Evolutionary conservation across 441 rosid genomes (phyloP), one percentile per base, ranked within the genome.

Genomic region (Viola pubescens): DNA sequence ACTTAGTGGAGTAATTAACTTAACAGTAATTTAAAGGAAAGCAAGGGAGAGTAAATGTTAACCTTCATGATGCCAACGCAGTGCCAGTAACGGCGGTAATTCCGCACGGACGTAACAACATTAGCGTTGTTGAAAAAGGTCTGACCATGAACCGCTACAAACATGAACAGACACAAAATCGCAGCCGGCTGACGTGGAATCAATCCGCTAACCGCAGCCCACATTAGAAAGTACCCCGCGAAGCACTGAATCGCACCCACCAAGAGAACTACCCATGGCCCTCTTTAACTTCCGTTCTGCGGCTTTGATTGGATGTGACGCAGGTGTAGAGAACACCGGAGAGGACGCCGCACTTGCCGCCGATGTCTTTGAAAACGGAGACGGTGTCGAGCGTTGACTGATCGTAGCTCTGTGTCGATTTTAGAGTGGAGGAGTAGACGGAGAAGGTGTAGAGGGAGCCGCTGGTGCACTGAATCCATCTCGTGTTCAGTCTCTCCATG

Each of bases 381-480:
- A 66, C 59, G 37, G 62, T 67, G 58, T 67, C 61, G 42, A 73
- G 62, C 16, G 75, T 47, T 34, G 73, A 60, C 55, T 71, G 74
- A 11, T 64, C 16, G 62, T 78, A 70, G 58, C 37, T 44, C 60
- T 68, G 80, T 11, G 78, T 70, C n/a, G 70, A 65, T 52, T 79
- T 79, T 48, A 79, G 76, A 13, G 11, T 40, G 3, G 73, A 57
- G 2, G 78, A 79, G 69, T 79, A 75, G 62, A 75, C 47, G 58
- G 76, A 71, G 75, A 79, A 79, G 56, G 78, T 73, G 71, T 73
- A 75, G 64, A 73, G 76, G 0, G 78, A 65, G 38, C 83, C 80
- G 52, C 78, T 71, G 44, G 71, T 79, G 71, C 72, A 61, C 62
- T 79, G 80, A 43, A 79, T 73, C 80, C 76, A 76, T 58, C 67